Base-by-base conservation (phyloP, 176 grass and related monocot species). In the Puccinellia tenuiflora region DNA sequence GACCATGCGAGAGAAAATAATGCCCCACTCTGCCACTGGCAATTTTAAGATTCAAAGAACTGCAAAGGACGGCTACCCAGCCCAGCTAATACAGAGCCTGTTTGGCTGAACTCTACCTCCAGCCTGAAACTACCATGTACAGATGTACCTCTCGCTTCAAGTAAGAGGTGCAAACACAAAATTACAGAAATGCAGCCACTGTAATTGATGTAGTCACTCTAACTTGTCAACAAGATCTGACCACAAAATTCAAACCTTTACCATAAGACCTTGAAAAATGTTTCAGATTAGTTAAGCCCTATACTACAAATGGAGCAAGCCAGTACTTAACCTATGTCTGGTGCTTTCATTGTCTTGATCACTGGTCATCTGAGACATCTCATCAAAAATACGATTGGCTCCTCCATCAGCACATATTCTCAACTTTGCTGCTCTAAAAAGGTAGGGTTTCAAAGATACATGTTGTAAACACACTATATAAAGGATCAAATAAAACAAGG, bases 331-430 rank as follows among this genome's bases (percentile, higher is more conserved):
- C 89, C 84, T 91, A 59, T 86, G 79, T 75, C 54, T 81, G 51
- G 65, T 72, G 33, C 55, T 75, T 80, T 85, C 81, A 75, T 84
- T 18, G 51, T 89, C 82, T 83, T 74, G 75, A 68, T 91, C 76
- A 80, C 81, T 79, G 33, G 75, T 89, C 74, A 94, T 69, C 68
- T 94, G 81, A 81, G 85, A 85, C 86, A 94, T 91, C 62, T 86
- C 86, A 84, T 94, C 84, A 81, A 91, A 94, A 80, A 94, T 82
- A 53, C 57, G 89, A 80, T 94, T 91, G 81, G 92, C 92, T 76
- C 92, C 92, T 84, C 92, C 92, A 83, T 94, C 89, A 2, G 92
- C 92, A 60, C 92, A 94, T 70, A 94, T 91, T 81, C 83, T 88
- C 55, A 89, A 60, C 46, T 91, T 84, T 91, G 92, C 89, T 94